These are phyloP conservation scores for Tylopilus sp. DNA, from an alignment of 1,284 basidiomycete species.

Conservation along the genomic window DNA sequence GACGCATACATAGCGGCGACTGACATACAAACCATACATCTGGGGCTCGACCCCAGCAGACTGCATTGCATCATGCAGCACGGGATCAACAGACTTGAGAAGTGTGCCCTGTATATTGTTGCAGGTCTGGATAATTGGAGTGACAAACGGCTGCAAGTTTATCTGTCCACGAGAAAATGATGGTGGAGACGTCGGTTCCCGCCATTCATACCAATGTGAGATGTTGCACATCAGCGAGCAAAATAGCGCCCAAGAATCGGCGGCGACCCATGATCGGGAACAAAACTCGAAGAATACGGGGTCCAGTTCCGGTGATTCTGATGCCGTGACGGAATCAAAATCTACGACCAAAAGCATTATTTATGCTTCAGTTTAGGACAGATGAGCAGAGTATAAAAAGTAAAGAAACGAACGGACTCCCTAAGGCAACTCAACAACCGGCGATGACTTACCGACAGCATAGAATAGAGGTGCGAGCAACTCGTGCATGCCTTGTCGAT, in stretches of 20 bases:
- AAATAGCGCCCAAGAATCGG: conserved; percentile 85
- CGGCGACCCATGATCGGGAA: conserved; percentile 65
- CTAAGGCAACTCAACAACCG: background rate
- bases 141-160: conserved; percentile 57
- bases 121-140: conserved; percentile 81
- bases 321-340: conserved; percentile 67
- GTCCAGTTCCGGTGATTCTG: conserved; percentile 28
- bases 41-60: conserved; percentile 85
- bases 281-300: conserved; percentile 55
- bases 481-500: conserved; percentile 96
- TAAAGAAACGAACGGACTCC: conserved; percentile 6
- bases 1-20: conserved; percentile 3
- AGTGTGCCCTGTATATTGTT: conserved; percentile 71
- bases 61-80: conserved; percentile 72
- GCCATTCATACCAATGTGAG: conserved; percentile 89
- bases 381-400: conserved; percentile 17
- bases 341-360: conserved; percentile 40
- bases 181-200: conserved; percentile 44
- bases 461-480: conserved; percentile 82
- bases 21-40: conserved; percentile 82
- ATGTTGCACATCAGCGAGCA: conserved; percentile 71
- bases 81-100: conserved; percentile 78
- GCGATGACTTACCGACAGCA: conserved; percentile 50
- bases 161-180: conserved; percentile 45
- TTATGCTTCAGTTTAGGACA: conserved; percentile 26